Conservation (phyloP, 2,329 filamentous ascomycete genomes). For the Monosporascus ibericus region DNA sequence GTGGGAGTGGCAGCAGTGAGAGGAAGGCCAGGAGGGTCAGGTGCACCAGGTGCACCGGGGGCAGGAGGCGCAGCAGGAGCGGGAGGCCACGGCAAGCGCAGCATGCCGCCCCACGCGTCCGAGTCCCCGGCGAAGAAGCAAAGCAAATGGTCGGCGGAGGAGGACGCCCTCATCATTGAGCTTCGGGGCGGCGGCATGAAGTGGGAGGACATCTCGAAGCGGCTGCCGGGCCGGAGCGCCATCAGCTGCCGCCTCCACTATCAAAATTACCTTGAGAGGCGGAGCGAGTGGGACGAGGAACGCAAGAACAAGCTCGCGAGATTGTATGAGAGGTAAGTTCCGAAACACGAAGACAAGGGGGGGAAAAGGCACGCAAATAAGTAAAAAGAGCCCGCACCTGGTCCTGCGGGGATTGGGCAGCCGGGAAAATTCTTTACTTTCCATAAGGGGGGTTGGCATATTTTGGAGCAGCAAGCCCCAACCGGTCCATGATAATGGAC, state of each 20-base stretch:
- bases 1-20: conserved; percentile 16
- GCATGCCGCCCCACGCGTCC: conserved; percentile 46
- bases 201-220: conserved; percentile 96
- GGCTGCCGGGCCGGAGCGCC: conserved; percentile 80
- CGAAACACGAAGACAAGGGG: not conserved
- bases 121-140: conserved; percentile 84
- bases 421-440: not conserved
- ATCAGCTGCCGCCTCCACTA: conserved; percentile 94
- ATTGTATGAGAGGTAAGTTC: conserved; percentile 82
- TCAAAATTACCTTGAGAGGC: conserved; percentile 91
- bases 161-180: conserved; percentile 90
- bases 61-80: conserved; percentile 2
- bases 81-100: conserved; percentile 36
- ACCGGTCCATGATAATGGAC: too few species aligned
- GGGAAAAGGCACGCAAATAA: not conserved
- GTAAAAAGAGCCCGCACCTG: not conserved
- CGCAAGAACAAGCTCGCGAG: conserved; percentile 94
- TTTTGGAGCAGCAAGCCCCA: not conserved
- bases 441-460: not conserved
- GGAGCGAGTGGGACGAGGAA: conserved; percentile 95
- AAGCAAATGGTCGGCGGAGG: conserved; percentile 92
- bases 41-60: not conserved
- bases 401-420: not conserved
- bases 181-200: conserved; percentile 90
- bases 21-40: conserved; percentile 8